Evolutionary conservation across 2,329 filamentous ascomycete species (phyloP), one percentile per base, ranked within the genome.

Genomic region (Colletotrichum somersetense): DNA sequence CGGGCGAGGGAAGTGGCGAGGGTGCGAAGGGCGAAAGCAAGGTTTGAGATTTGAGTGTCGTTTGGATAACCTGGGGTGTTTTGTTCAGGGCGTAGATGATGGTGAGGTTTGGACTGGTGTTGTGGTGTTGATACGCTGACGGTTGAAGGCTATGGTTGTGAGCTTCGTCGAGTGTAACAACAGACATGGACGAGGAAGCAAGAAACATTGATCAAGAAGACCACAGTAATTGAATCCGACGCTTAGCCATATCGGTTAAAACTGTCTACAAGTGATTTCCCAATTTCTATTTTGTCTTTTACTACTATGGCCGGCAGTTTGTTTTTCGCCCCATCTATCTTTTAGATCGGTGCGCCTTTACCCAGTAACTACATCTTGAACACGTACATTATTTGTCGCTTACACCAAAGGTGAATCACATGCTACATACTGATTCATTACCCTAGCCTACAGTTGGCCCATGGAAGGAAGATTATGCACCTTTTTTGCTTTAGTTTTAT

Each of bases 11-110:
- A 5, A 40, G 33, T 26, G 80, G 77, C 33, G 78, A 81, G 62
- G 76, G 75, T 12, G 81, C 81, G 73, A 63, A 63, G 48, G 61
- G 61, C 5, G 81, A 82, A 40, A 83, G 78, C 67, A 84, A 84
- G 77, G 83, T 77, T 44, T 81, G n/a, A 58, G n/a, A 14, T 18
- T 23, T 1, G 38, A 18, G 53, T 6, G 11, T 23, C 3, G 23
- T 5, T 26, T 1, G 14, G 14, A 46, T 46, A 18, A 40, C 2
- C 1, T 1, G 5, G n/a, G 14, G 30, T n/a, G 23, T 30, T 50
- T 50, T 11, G 7, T 16, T 12, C 18, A 20, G 20, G 20, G 48
- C 20, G 33, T 38, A 23, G 18, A 38, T 4, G 26, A 35, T 16
- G 33, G 20, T n/a, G 53, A 57, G 11, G 53, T 16, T 57, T 23